phyloP scores from a whole-genome alignment of 2,329 filamentous ascomycete species.

The Trichoderma afroharzianum region DNA sequence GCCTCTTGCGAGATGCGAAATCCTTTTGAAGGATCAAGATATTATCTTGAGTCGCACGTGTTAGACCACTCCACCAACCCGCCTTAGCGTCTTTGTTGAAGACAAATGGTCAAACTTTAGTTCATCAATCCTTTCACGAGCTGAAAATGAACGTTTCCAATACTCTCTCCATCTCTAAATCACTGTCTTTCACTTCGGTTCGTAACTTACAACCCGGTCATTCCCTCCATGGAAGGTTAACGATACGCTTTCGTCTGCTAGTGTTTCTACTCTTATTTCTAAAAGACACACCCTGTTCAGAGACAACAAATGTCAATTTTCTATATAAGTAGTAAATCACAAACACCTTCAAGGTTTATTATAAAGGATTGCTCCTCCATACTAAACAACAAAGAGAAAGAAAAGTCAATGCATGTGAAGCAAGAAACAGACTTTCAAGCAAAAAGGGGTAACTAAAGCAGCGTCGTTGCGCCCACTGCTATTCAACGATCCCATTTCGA shows the following conservation, averaged over 20 bases:
- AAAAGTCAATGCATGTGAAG: neutral
- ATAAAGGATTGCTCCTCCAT: neutral
- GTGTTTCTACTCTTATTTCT: neutral
- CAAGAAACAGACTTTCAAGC: neutral
- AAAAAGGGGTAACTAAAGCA: neutral
- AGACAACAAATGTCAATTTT: neutral
- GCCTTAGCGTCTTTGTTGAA: constrained; percentile 14
- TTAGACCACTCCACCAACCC: constrained; percentile 18
- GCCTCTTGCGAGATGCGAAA: constrained; percentile 18
- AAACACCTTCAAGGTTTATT: neutral
- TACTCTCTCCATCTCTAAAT: neutral
- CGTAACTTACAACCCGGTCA: neutral
- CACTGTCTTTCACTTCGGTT: neutral
- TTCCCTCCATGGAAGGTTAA: neutral
- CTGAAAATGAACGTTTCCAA: neutral
- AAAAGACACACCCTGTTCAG: neutral
- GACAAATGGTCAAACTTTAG: neutral
- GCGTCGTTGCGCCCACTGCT: neutral
- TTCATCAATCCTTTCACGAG: neutral
- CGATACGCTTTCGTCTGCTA: neutral
- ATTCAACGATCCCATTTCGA: neutral
- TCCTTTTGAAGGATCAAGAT: constrained; percentile 16
- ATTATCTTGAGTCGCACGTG: constrained; percentile 17
- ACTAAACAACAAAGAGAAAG: neutral
- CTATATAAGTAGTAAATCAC: neutral